phyloP scores from a whole-genome alignment of 352 stramenopile species.

The Blastocystis sp. region DNA sequence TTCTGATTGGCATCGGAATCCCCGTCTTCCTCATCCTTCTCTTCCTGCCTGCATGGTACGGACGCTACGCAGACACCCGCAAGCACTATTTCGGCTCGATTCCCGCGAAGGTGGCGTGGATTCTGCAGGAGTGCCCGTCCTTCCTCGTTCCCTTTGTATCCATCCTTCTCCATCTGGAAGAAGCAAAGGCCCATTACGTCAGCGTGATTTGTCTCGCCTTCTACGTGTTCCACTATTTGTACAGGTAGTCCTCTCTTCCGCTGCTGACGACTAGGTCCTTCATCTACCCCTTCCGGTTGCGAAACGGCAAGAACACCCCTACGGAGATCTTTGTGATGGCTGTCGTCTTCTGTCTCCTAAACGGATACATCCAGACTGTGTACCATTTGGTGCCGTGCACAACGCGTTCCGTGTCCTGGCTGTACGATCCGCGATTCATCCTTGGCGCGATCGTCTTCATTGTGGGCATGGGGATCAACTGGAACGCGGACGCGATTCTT shows the following conservation, averaged over 20 bases:
- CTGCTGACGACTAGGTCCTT: conserved; percentile 70
- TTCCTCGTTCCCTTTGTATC: conserved; percentile 69
- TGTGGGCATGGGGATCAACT: conserved; percentile 74
- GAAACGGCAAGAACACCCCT: conserved; percentile 74
- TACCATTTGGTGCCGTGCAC: conserved; percentile 70
- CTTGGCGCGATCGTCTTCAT: conserved; percentile 74
- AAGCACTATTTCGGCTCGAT: conserved; percentile 40
- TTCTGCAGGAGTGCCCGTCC: conserved; percentile 70
- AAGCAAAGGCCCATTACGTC: not conserved
- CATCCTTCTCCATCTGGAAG: not conserved
- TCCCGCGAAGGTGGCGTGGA: conserved; percentile 64
- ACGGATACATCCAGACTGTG: conserved; percentile 75
- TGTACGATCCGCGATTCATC: conserved; percentile 71
- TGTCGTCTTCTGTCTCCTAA: conserved; percentile 73
- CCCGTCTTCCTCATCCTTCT: conserved; percentile 48
- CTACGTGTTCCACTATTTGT: conserved; percentile 78
- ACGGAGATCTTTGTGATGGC: conserved; percentile 75
- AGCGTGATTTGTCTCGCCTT: conserved; percentile 72
- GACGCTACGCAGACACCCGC: conserved; percentile 15
- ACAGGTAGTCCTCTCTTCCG: conserved; percentile 71
- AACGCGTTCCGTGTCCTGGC: conserved; percentile 58
- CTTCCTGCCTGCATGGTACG: conserved; percentile 69
- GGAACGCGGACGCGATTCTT: conserved; percentile 76
- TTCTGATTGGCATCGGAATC: conserved; percentile 26
- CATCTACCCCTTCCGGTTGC: conserved; percentile 77